These are phyloP conservation scores for Aspergillus fijiensis DNA, from an alignment of 2,329 filamentous ascomycete species.

Conservation along the genomic window DNA sequence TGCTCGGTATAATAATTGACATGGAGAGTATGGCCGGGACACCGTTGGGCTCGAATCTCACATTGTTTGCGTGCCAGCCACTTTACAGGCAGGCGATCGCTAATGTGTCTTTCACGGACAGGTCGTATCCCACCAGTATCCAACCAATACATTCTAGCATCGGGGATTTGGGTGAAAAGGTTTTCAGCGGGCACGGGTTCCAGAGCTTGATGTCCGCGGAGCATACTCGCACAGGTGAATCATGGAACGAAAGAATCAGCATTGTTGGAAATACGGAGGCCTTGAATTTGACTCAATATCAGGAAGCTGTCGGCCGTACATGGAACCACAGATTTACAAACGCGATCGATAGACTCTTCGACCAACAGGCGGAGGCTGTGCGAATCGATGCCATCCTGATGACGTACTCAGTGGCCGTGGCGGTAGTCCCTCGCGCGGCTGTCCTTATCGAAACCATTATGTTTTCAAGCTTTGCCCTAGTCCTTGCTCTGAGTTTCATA, in stretches of 20 bases:
- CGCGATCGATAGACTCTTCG: constrained; percentile 4
- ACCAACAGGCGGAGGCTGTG: background rate
- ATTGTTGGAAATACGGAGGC: background rate
- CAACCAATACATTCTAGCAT: background rate
- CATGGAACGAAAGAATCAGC: background rate
- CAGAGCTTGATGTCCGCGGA: background rate
- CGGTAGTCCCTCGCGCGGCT: background rate
- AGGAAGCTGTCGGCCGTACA: background rate
- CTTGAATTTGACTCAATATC: background rate
- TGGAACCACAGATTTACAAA: constrained; percentile 8
- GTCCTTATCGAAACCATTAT: background rate
- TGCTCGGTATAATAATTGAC: constrained; percentile 1
- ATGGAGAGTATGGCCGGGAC: background rate
- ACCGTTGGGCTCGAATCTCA: background rate
- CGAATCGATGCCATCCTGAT: background rate
- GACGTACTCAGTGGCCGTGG: background rate
- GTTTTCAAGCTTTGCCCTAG: background rate
- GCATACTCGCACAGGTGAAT: too few relatives aligned
- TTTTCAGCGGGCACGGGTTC: constrained; percentile 1
- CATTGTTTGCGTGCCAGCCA: constrained; percentile 1
- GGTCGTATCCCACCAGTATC: background rate
- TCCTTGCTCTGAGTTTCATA: constrained; percentile 8
- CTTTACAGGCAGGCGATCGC: constrained; percentile 7
- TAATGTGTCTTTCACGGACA: background rate
- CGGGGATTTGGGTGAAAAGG: background rate